Evolutionary conservation across 192 early-diverging fungal species (phyloP), one percentile per base, ranked within the genome.

Genomic region (Chytriomyces confervae): DNA sequence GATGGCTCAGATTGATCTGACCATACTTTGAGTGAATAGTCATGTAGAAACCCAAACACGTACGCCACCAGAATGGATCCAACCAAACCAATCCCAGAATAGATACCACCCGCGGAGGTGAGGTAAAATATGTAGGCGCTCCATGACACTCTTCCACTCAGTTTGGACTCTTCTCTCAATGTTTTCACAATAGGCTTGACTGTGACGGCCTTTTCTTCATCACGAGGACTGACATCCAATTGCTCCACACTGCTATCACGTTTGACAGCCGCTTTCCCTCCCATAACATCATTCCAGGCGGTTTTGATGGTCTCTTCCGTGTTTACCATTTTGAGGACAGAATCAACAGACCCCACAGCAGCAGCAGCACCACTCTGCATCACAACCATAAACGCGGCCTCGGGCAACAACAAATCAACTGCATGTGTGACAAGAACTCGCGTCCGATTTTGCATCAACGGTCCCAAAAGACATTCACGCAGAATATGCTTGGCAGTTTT

Each of bases 401-500:
- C 63, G 4, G 80, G 80, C 18, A 82, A 13, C 8, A 45, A 51
- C 11, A 82, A 60, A 11, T 69, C 69, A 13, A 82, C 48, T n/a
- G 64, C 64, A 79, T 96, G 94, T 0, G 95, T 94, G 5, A 96
- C 96, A 65, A 97, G 83, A n/a, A 98, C 82, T 5, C 89, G 79
- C 0, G 96, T 97, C 16, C 94, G 86, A 27, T 89, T 86, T 36
- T 81, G 81, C 18, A 24, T 62, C 66, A 78, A 23, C 60, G 51
- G 8, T n/a, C 85, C 85, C 9, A 85, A 82, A 69, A 97, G 60
- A 67, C 93, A 94, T 57, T 89, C 77, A 16, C 89, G 84, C 47
- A 92, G 87, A 43, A 98, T 85, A 72, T 94, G 92, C 64, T 90
- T 89, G n/a, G 91, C 94, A 0, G 96, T 97, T 66, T 94, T 94